Percentiles rank a stretch among this genome's conserved stretches.
Conservation (phyloP, 148 eudicot genomes). For the Mesembryanthemum crystallinum region DNA sequence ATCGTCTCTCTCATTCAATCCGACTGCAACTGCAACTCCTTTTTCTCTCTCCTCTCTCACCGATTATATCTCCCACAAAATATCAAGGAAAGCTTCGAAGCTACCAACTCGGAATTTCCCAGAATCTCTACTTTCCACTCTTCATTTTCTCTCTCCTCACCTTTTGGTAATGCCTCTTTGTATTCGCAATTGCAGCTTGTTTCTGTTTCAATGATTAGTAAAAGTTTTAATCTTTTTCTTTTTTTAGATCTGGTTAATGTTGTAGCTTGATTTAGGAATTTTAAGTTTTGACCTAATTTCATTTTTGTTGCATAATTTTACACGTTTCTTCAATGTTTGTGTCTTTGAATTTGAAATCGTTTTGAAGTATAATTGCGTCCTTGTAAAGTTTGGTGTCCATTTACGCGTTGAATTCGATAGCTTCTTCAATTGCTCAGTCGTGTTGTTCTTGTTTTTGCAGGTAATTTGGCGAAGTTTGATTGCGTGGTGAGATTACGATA, state of each 20-base stretch:
- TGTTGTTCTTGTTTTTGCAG: no score
- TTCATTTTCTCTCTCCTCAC: slow-evolving; percentile 9
- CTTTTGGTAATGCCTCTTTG: not conserved
- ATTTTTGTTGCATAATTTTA: no score
- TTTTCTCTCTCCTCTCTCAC: not conserved
- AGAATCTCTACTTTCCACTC: no score
- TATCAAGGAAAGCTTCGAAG: no score
- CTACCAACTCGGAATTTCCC: not conserved
- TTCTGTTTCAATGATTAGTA: not conserved
- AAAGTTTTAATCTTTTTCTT: not conserved
- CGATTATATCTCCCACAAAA: no score
- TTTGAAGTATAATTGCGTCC: no score
- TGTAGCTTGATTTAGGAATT: not conserved
- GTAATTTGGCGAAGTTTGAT: not conserved
- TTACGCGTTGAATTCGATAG: no score
- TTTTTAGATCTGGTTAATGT: not conserved
- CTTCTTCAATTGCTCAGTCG: no score
- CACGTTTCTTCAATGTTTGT: no score
- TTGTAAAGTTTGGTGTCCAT: no score
- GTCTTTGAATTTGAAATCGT: slow-evolving; percentile 2
- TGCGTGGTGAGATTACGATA: not conserved
- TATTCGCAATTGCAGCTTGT: no score
- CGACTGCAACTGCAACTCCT: not conserved
- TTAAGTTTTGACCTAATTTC: not conserved
- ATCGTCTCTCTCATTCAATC: not conserved